These are phyloP conservation scores for Lentinula raphanica DNA, from an alignment of 768 basidiomycete genomes.

Conservation along the genomic window DNA sequence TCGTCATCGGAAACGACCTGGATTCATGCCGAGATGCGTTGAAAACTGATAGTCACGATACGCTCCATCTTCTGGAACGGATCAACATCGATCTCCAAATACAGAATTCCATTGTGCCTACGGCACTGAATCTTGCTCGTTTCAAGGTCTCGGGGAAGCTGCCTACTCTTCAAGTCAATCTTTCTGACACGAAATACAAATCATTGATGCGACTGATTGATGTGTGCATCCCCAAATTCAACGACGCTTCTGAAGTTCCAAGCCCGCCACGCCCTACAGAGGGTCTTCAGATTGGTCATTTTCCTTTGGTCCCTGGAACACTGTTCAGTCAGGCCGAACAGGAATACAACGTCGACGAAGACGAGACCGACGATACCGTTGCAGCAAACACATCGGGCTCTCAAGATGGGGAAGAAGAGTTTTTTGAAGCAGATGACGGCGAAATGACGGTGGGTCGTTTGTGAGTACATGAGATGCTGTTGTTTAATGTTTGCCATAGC, in stretches of 20 bases:
- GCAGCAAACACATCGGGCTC: slow-evolving; percentile 18
- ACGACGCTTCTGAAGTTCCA: slow-evolving; percentile 24
- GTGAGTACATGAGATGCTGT: neutral
- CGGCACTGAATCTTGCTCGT: slow-evolving; percentile 71
- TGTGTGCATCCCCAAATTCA: slow-evolving; percentile 80
- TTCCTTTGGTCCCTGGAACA: slow-evolving; percentile 45
- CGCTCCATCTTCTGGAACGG: slow-evolving; percentile 85
- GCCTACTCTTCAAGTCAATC: slow-evolving; percentile 82
- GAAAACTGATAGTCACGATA: slow-evolving; percentile 44
- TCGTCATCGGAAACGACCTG: slow-evolving; percentile 82
- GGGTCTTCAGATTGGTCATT: slow-evolving; percentile 24
- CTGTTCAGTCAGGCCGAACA: slow-evolving; percentile 48
- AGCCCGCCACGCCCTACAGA: slow-evolving; percentile 8
- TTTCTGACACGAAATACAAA: slow-evolving; percentile 89
- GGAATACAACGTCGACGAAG: slow-evolving; percentile 69
- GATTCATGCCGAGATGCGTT: slow-evolving; percentile 80
- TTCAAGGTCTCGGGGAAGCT: slow-evolving; percentile 90
- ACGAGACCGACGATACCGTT: slow-evolving; percentile 36
- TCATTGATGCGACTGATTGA: slow-evolving; percentile 89
- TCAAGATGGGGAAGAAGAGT: slow-evolving; percentile 46
- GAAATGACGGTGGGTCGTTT: slow-evolving; percentile 40
- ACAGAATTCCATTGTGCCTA: slow-evolving; percentile 89
- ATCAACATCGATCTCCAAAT: slow-evolving; percentile 86
- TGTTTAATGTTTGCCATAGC: slow-evolving; percentile 17
- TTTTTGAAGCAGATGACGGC: slow-evolving; percentile 71